Conservation (phyloP, 345 rosid species). For the Anacardium occidentale region DNA sequence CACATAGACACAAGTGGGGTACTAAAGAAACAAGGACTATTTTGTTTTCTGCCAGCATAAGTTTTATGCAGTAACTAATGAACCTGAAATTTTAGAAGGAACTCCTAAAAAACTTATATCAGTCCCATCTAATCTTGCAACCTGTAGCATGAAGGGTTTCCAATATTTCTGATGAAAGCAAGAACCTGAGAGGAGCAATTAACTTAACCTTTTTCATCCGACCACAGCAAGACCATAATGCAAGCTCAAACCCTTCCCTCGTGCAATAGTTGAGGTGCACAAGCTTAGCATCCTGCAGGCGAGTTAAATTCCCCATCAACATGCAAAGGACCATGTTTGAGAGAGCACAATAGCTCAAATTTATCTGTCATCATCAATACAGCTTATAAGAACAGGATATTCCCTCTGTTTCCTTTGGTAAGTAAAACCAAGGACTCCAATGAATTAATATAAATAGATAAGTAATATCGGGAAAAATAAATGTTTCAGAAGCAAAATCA, state of each 20-base stretch:
- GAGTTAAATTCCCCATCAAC: constrained; percentile 75
- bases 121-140: constrained; percentile 84
- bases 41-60: neutral
- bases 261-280: constrained; percentile 66
- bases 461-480: neutral
- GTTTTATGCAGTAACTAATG: neutral
- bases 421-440: neutral
- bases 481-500: neutral
- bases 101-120: constrained; percentile 14
- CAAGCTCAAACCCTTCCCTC: constrained; percentile 75
- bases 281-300: constrained; percentile 86
- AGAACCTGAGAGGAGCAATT: constrained; percentile 56
- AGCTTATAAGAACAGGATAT: constrained; percentile 8
- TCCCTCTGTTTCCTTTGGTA: neutral
- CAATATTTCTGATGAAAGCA: constrained; percentile 66
- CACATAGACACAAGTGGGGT: neutral
- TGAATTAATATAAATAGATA: neutral
- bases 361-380: constrained; percentile 62
- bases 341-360: constrained; percentile 64
- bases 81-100: neutral
- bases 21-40: neutral
- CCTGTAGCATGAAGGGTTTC: constrained; percentile 66
- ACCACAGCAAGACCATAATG: constrained; percentile 57
- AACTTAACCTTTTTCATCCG: constrained; percentile 86
- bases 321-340: constrained; percentile 55